A percentile compares a stretch with the other conserved stretches of the same genome.
phyloP scores from a whole-genome alignment of 148 eudicot genomes.

The Beta vulgaris region DNA sequence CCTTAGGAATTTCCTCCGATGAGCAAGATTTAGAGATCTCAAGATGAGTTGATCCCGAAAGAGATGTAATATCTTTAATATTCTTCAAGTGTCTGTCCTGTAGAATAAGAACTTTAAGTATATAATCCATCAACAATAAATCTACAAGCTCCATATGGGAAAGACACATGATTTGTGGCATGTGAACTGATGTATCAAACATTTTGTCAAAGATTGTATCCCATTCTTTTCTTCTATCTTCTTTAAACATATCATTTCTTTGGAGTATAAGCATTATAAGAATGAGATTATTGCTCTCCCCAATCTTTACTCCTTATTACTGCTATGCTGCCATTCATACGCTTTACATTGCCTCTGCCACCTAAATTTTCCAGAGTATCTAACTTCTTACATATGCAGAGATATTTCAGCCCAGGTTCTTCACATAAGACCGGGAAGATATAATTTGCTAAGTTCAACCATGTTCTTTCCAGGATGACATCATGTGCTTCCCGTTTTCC shows the following conservation, averaged over 20 bases:
- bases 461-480: not conserved
- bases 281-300: not conserved
- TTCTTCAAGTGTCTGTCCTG: no score
- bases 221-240: no score
- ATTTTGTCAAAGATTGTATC: no score
- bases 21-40: not conserved
- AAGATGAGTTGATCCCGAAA: no score
- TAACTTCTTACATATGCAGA: not conserved
- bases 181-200: no score
- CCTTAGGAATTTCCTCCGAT: not conserved
- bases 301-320: not conserved
- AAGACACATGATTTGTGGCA: no score
- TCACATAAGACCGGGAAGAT: not conserved
- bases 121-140: no score
- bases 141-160: no score
- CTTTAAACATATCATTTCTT: not conserved
- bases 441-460: not conserved
- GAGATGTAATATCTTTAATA: no score
- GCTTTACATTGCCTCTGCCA: not conserved
- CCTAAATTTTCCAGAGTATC: no score
- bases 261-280: not conserved
- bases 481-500: conserved; percentile 9
- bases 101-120: no score
- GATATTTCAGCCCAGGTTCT: not conserved
- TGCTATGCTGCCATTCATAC: not conserved